A percentile compares a stretch with the other conserved stretches of the same genome.
phyloP scores from a whole-genome alignment of 176 grass and related monocot species.

The Themeda triandra region DNA sequence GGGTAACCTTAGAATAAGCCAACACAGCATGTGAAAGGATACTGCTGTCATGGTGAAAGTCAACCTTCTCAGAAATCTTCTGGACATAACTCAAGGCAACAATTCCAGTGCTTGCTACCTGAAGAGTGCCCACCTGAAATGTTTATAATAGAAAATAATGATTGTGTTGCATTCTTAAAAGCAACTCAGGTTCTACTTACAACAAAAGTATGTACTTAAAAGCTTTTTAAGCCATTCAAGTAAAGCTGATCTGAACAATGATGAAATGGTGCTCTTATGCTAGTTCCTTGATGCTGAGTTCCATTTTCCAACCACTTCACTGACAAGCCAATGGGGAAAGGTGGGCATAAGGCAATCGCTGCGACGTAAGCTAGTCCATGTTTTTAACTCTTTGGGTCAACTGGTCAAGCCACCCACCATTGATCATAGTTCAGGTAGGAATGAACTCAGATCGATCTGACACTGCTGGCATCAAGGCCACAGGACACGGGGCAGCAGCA shows the following conservation, averaged over 20 bases:
- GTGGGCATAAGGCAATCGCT: background rate
- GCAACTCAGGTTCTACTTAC: background rate
- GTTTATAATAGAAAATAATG: slow-evolving; percentile 5
- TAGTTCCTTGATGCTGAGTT: background rate
- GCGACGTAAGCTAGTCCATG: background rate
- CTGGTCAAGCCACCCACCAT: background rate
- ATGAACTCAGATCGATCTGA: background rate
- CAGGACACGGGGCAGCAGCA: background rate
- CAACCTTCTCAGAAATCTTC: slow-evolving; percentile 97
- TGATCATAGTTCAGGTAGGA: background rate
- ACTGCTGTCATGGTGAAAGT: slow-evolving; percentile 10
- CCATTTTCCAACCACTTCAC: background rate
- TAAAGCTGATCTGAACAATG: background rate
- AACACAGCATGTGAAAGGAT: background rate
- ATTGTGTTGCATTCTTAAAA: background rate
- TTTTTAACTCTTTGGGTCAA: background rate
- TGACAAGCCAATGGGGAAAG: background rate
- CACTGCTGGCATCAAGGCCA: background rate
- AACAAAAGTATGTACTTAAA: background rate
- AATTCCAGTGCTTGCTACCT: slow-evolving; percentile 93
- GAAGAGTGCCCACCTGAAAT: slow-evolving; percentile 86
- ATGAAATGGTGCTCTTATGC: background rate
- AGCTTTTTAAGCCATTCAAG: background rate
- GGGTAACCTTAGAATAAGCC: slow-evolving; percentile 11
- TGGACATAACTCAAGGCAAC: slow-evolving; percentile 96